phyloP scores from a whole-genome alignment of 2,329 filamentous ascomycete genomes.

The Fusarium austroafricanum region DNA sequence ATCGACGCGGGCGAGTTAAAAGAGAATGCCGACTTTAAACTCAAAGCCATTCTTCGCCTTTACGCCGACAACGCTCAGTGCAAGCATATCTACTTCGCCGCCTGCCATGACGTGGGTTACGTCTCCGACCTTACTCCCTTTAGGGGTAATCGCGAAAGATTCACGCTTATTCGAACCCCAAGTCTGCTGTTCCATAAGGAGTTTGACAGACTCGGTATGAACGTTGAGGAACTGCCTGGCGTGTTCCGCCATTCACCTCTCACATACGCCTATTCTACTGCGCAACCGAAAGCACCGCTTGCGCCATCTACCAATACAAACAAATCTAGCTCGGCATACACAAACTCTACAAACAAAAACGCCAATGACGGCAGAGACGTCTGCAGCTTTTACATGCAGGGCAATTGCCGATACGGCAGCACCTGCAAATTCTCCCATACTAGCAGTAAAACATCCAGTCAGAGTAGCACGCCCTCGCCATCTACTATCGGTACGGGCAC shows the following conservation, averaged over 20 bases:
- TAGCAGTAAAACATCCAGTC: conserved; percentile 24
- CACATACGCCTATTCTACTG: conserved; percentile 12
- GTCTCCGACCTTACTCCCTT: conserved; percentile 66
- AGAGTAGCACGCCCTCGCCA: conserved; percentile 23
- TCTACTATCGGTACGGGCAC: conserved; percentile 14
- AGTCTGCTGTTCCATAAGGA: conserved; percentile 63
- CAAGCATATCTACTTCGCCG: conserved; percentile 73
- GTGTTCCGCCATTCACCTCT: conserved; percentile 62
- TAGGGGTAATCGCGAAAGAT: conserved; percentile 59
- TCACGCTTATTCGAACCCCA: conserved; percentile 64
- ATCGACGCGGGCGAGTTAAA: conserved; percentile 71
- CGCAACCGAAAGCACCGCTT: conserved; percentile 5
- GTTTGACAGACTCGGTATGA: conserved; percentile 63
- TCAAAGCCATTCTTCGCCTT: conserved; percentile 61
- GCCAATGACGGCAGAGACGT: conserved; percentile 13
- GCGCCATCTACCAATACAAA: not conserved
- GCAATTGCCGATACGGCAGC: conserved; percentile 43
- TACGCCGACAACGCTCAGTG: conserved; percentile 70
- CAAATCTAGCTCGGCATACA: conserved; percentile 4
- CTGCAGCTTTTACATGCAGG: conserved; percentile 36
- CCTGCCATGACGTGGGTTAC: conserved; percentile 66
- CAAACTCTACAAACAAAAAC: conserved; percentile 4
- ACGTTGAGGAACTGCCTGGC: conserved; percentile 61
- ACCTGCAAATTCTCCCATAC: conserved; percentile 33
- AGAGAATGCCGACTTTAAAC: conserved; percentile 69